Base-by-base conservation (phyloP, 208 protist species). In the Tritrichomonas musculus region DNA sequence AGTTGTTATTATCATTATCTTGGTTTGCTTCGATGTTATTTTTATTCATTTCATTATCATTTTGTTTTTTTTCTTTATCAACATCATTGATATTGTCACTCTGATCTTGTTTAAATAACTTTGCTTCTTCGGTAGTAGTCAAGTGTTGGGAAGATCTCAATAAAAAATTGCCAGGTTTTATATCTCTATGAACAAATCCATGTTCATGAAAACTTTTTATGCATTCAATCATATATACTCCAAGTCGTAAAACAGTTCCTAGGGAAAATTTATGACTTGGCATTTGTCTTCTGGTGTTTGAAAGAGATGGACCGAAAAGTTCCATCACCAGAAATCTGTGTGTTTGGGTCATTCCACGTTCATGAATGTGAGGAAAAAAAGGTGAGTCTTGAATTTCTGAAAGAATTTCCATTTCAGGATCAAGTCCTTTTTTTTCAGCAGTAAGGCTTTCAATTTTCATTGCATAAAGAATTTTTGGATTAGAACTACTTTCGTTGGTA, bases 391-490 rank as follows among this genome's bases (percentile, higher is more conserved):
- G 77, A 47, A 82, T 27, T 82, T 82, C 41, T 3, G 20, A 20
- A 9, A 82, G 73, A 11, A 39, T 82, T 50, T 47, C 73, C 0
- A 82, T 53, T 82, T 82, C 73, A 3, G 20, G 27, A 3, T 47
- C 73, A 5, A 82, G 41, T 1, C 73, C 73, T 47, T 50, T 33
- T 41, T 82, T 82, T 27, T 82, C 73, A 25, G 33, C 33, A 20
- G 33, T 41, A 25, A 82, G n/a, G 64, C 25, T 60, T 88, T 88
- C 77, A 30, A 88, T 4, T 57, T 88, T 88, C 77, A 88, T 88
- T 39, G 77, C 77, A 88, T 88, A 88, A 39, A 88, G 30, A 60
- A 17, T 60, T 60, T 60, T n/a, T n/a, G n/a, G n/a, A n/a, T n/a
- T n/a, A n/a, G n/a, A n/a, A 4, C 33, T 36, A 44, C 11, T 13